Percentiles rank a stretch among this genome's conserved stretches.
phyloP scores from a whole-genome alignment of 2,329 filamentous ascomycete species.

The Hymenoscyphus repandus region DNA sequence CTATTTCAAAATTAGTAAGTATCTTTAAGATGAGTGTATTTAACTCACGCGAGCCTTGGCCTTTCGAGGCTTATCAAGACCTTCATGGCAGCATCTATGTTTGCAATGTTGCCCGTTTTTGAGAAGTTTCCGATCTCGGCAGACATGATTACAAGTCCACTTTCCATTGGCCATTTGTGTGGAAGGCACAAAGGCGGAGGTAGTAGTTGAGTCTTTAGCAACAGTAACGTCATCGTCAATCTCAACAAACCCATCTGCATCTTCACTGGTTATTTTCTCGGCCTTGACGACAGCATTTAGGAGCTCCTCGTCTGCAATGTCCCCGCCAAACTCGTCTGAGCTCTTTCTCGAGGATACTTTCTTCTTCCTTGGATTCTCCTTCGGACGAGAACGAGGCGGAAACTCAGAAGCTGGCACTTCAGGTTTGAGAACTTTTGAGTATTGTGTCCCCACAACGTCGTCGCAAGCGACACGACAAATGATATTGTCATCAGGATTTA shows the following conservation, averaged over 20 bases:
- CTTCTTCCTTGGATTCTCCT: constrained; percentile 1
- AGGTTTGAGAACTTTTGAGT: constrained; percentile 21
- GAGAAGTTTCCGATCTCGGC: constrained; percentile 38
- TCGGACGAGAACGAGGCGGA: constrained; percentile 7
- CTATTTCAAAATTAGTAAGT: not conserved
- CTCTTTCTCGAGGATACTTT: not conserved
- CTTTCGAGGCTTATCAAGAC: constrained; percentile 54
- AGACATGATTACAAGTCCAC: constrained; percentile 69
- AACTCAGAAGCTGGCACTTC: constrained; percentile 34
- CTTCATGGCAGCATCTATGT: constrained; percentile 68
- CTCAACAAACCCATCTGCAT: constrained; percentile 43
- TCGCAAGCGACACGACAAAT: constrained; percentile 75
- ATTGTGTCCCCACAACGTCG: constrained; percentile 62
- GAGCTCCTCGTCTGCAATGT: constrained; percentile 39
- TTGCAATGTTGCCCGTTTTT: constrained; percentile 49
- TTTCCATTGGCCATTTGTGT: constrained; percentile 60
- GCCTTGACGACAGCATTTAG: constrained; percentile 31
- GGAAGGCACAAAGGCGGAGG: constrained; percentile 27
- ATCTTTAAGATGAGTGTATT: not conserved
- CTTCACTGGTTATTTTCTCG: constrained; percentile 12
- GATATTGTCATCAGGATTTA: constrained; percentile 50
- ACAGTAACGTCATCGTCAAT: constrained; percentile 46
- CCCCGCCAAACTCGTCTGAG: constrained; percentile 25
- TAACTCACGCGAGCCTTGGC: constrained; percentile 11
- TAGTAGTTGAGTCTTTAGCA: not conserved